Evolutionary conservation across 202 grass and related monocot species (phyloP).

Genomic region (Bolboschoenoplectus hybrid): DNA sequence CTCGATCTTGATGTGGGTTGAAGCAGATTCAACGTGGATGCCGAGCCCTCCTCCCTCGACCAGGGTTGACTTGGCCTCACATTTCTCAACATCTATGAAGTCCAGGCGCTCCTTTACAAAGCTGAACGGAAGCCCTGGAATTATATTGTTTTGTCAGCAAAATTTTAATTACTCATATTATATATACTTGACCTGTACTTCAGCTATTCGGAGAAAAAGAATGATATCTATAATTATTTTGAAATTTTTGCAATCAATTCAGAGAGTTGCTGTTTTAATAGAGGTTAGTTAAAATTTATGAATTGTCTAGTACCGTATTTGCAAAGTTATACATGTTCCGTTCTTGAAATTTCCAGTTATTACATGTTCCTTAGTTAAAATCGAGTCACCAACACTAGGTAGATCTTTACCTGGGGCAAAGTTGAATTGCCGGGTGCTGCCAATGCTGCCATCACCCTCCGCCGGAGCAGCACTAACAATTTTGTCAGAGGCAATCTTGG

Average conservation of each 20-base stretch:
- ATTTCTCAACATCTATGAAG: constrained; percentile 62
- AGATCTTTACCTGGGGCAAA: constrained; percentile 54
- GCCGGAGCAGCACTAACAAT: constrained; percentile 44
- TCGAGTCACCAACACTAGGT: background rate
- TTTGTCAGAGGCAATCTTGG: constrained; percentile 50
- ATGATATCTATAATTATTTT: background rate
- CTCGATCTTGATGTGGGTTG: constrained; percentile 62
- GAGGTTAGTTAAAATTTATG: background rate
- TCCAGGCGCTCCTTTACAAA: constrained; percentile 66
- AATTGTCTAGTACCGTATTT: background rate
- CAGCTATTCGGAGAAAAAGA: background rate
- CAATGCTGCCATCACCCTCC: constrained; percentile 45
- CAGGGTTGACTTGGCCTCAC: constrained; percentile 51
- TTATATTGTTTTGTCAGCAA: background rate
- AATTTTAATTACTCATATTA: background rate
- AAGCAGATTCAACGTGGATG: constrained; percentile 41
- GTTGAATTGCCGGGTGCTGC: constrained; percentile 67
- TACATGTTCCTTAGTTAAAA: too few relatives aligned
- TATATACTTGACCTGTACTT: too few relatives aligned
- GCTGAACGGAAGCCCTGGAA: constrained; percentile 53
- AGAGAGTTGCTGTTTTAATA: background rate
- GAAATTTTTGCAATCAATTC: background rate
- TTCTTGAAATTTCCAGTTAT: too few relatives aligned
- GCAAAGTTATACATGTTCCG: background rate
- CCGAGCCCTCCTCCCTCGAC: constrained; percentile 66